Percentiles rank a stretch among this genome's conserved stretches.
These are phyloP conservation scores for Diaporthe aspalathi DNA, from an alignment of 2,329 filamentous ascomycete genomes.

Conservation along the genomic window DNA sequence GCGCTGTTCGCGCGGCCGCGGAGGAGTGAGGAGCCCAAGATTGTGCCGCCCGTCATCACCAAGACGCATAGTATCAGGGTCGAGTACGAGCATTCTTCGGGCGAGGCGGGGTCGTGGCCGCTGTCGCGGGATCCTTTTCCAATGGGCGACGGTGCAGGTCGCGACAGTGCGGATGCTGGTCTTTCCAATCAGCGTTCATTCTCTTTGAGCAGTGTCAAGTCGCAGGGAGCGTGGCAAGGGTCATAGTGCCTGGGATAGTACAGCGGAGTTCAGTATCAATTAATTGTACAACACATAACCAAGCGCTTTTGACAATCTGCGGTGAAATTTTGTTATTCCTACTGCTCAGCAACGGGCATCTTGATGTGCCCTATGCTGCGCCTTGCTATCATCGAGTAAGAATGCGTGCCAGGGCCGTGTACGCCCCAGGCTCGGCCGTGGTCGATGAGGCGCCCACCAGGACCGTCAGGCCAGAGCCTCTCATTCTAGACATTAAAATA, in stretches of 20 bases:
- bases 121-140: constrained; percentile 2
- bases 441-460: background rate
- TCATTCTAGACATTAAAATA: constrained; percentile 8
- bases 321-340: background rate
- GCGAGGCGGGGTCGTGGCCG: background rate
- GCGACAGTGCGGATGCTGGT: background rate
- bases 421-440: no score
- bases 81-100: background rate
- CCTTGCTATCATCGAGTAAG: background rate
- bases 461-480: background rate
- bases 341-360: background rate
- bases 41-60: background rate
- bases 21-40: constrained; percentile 2
- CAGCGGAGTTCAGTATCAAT: constrained; percentile 1
- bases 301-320: background rate
- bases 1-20: background rate
- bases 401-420: background rate
- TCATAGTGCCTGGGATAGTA: background rate
- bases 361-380: background rate
- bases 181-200: background rate
- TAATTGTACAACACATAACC: background rate
- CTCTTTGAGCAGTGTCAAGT: constrained; percentile 1
- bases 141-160: background rate
- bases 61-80: constrained; percentile 23
- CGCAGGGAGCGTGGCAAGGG: background rate